These are phyloP conservation scores for Stenocarpella maydis DNA, from an alignment of 2,329 filamentous ascomycete genomes.

Conservation along the genomic window DNA sequence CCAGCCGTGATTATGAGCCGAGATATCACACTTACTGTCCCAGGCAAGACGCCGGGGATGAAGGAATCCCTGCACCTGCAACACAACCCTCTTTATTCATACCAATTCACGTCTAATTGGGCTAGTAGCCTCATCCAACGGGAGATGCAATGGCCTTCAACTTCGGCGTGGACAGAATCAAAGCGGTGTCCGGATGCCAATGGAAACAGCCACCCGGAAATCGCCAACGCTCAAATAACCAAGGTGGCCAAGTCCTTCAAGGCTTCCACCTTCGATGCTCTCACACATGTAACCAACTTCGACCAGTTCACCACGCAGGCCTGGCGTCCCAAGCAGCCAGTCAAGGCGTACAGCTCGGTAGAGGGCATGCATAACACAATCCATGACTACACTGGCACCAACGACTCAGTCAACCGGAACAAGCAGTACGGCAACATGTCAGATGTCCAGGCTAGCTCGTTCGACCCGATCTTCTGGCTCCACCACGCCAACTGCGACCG, in stretches of 20 bases:
- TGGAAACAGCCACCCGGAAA: conserved; percentile 14
- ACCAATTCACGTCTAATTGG: not conserved
- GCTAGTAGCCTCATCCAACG: not conserved
- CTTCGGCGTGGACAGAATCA: conserved; percentile 12
- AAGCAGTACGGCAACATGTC: conserved; percentile 10
- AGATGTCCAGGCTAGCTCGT: conserved; percentile 17
- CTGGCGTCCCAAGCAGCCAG: conserved; percentile 1
- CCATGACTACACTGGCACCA: conserved; percentile 12
- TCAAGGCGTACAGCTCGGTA: conserved; percentile 8
- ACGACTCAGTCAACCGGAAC: not conserved
- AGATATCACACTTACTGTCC: conserved; percentile 12
- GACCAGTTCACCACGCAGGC: conserved; percentile 23
- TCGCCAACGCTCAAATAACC: not conserved
- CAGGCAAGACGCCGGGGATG: not conserved
- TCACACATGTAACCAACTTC: conserved; percentile 18
- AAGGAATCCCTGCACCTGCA: not conserved
- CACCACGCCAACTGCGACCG: conserved; percentile 29
- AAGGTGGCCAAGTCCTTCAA: not conserved
- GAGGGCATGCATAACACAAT: conserved; percentile 26
- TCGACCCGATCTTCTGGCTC: conserved; percentile 27
- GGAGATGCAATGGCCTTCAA: not conserved
- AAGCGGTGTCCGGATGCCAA: conserved; percentile 16
- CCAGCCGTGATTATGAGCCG: not conserved
- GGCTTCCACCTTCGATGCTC: not conserved
- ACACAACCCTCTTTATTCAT: not conserved